These are phyloP conservation scores for Monascus ruber DNA, from an alignment of 2,329 filamentous ascomycete species.

Conservation along the genomic window DNA sequence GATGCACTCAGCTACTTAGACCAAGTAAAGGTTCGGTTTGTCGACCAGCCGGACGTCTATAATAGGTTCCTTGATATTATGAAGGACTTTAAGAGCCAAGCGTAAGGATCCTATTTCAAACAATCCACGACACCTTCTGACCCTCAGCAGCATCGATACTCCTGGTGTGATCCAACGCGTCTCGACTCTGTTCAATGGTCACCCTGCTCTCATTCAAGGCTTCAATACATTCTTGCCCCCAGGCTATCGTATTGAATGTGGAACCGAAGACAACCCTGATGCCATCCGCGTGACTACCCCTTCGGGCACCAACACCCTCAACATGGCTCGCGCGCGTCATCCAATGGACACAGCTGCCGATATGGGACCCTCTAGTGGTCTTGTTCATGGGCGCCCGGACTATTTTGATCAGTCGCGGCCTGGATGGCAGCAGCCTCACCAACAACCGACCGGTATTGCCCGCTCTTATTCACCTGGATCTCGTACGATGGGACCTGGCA, in stretches of 20 bases:
- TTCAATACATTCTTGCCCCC: constrained; percentile 97
- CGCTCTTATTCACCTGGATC: constrained; percentile 32
- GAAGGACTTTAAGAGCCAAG: constrained; percentile 99
- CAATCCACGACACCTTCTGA: constrained; percentile 5
- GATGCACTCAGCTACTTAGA: constrained; percentile 91
- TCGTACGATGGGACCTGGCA: constrained; percentile 22
- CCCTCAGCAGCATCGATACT: constrained; percentile 62
- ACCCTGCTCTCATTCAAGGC: constrained; percentile 89
- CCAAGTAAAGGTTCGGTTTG: constrained; percentile 96
- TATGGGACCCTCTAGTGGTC: constrained; percentile 18
- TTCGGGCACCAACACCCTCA: constrained; percentile 90
- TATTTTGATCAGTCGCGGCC: constrained; percentile 30
- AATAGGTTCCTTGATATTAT: constrained; percentile 96
- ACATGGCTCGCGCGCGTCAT: constrained; percentile 46
- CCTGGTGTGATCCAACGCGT: constrained; percentile 95
- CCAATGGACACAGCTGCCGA: constrained; percentile 24
- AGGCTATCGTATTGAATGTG: constrained; percentile 93
- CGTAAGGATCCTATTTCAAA: constrained; percentile 43
- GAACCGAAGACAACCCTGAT: constrained; percentile 84
- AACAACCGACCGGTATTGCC: constrained; percentile 19
- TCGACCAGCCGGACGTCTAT: constrained; percentile 93
- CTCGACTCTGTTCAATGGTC: constrained; percentile 87
- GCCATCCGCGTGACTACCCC: constrained; percentile 94
- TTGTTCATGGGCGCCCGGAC: constrained; percentile 24
- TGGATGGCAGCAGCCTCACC: constrained; percentile 28